Conservation (phyloP, 129 eudicot species). For the Smallanthus sonchifolius region DNA sequence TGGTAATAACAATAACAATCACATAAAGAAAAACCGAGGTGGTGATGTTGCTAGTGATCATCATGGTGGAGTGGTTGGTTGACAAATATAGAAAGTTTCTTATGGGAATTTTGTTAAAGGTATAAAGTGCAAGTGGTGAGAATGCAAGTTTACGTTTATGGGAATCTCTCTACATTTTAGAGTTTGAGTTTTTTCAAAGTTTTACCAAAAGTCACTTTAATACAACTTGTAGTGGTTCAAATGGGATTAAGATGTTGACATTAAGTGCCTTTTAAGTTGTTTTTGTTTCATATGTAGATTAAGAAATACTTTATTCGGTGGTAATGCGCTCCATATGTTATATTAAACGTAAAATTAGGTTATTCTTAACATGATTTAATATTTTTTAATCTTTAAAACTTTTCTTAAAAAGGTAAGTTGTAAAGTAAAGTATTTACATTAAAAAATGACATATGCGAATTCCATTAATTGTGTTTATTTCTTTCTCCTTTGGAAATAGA, state of each 20-base stretch:
- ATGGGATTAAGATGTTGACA: slow-evolving; percentile 25
- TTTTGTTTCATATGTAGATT: slow-evolving; percentile 21
- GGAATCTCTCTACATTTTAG: slow-evolving; percentile 8
- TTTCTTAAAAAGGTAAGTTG: neutral
- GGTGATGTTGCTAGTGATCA: neutral
- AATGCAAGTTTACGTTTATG: slow-evolving; percentile 20
- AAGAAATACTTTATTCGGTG: slow-evolving; percentile 14
- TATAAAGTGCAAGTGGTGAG: slow-evolving; percentile 15
- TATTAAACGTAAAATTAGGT: neutral
- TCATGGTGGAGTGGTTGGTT: slow-evolving; percentile 33
- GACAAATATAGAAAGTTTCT: neutral
- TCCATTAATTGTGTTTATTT: no score
- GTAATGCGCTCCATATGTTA: neutral
- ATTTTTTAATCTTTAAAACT: neutral
- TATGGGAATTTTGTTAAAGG: slow-evolving; percentile 17
- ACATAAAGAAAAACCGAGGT: neutral
- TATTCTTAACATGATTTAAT: neutral
- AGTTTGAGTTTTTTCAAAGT: slow-evolving; percentile 25
- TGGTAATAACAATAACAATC: neutral
- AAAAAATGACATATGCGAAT: no score
- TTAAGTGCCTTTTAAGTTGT: slow-evolving; percentile 35
- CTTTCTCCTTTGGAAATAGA: no score
- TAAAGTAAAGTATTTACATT: neutral
- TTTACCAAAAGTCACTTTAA: slow-evolving; percentile 17
- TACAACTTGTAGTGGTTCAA: slow-evolving; percentile 19